A percentile compares a stretch with the other conserved stretches of the same genome.
Evolutionary conservation across 108 stramenopile species (phyloP).

Genomic region (Skeletonema grethae): DNA sequence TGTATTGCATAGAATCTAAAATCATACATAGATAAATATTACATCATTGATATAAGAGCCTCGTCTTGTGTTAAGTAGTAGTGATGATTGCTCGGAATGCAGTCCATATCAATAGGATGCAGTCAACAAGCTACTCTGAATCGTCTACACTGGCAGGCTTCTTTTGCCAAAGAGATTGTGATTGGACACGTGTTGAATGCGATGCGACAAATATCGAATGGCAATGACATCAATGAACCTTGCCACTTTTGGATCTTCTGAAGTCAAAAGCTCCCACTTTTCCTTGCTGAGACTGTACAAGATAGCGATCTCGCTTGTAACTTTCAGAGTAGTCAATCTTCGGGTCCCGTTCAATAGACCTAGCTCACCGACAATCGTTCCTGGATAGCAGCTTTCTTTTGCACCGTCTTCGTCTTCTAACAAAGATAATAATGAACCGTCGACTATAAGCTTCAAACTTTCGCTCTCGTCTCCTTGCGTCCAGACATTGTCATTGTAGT

Average conservation of each 20-base stretch:
- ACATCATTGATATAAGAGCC: too few species aligned
- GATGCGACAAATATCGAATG: constrained; percentile 60
- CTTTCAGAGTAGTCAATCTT: constrained; percentile 60
- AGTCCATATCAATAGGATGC: too few species aligned
- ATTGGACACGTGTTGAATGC: neutral
- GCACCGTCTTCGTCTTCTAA: constrained; percentile 59
- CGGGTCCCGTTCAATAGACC: constrained; percentile 59
- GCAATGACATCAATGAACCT: constrained; percentile 63
- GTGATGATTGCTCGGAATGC: too few species aligned
- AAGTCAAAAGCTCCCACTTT: constrained; percentile 45
- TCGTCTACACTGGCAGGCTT: neutral
- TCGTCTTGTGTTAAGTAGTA: too few species aligned
- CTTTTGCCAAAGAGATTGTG: neutral
- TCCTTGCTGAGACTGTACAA: constrained; percentile 60
- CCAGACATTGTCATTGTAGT: constrained; percentile 56
- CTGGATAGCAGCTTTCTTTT: constrained; percentile 45
- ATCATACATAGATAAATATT: too few species aligned
- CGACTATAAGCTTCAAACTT: constrained; percentile 59
- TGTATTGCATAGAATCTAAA: neutral
- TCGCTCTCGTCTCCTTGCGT: constrained; percentile 53
- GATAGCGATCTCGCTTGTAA: constrained; percentile 56
- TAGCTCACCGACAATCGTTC: constrained; percentile 65
- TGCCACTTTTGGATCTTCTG: constrained; percentile 51
- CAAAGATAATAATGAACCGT: constrained; percentile 54
- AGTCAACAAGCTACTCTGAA: too few species aligned